Evolutionary conservation across 208 protist genomes (phyloP).

Genomic region (Endotrypanum monterogeii): DNA sequence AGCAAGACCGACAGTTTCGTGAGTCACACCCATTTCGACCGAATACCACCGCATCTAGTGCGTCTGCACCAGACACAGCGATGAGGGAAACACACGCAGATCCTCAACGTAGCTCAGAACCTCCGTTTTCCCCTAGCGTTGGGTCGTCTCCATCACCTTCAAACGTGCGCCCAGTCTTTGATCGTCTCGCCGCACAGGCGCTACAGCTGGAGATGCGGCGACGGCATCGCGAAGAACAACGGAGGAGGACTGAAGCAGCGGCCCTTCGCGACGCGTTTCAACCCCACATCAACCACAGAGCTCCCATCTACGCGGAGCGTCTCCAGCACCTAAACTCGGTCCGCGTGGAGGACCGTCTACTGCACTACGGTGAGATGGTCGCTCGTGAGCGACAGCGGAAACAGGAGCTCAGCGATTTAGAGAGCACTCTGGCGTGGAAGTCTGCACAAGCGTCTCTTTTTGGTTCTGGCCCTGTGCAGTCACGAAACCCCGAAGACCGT

Average conservation of each 20-base stretch:
- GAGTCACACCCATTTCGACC: conserved; percentile 25
- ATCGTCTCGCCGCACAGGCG: conserved; percentile 50
- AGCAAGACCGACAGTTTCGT: conserved; percentile 24
- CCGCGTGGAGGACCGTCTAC: conserved; percentile 74
- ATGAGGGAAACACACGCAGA: background rate
- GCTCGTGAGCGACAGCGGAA: conserved; percentile 31
- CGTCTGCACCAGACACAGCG: background rate
- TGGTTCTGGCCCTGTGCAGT: background rate
- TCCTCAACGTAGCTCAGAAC: background rate
- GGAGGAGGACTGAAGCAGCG: conserved; percentile 43
- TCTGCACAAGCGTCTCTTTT: conserved; percentile 1
- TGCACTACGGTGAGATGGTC: conserved; percentile 72
- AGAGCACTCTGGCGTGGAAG: conserved; percentile 20
- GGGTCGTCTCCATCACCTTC: background rate
- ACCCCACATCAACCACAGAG: conserved; percentile 51
- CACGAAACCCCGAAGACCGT: conserved; percentile 16
- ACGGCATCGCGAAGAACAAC: conserved; percentile 41
- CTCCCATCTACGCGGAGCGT: conserved; percentile 12
- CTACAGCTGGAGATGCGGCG: conserved; percentile 35
- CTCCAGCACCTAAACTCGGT: conserved; percentile 27
- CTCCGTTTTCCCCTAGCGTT: background rate
- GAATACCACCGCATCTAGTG: background rate
- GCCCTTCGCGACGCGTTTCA: conserved; percentile 46
- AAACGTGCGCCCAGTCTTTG: conserved; percentile 43
- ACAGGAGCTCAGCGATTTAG: conserved; percentile 35